Percentiles rank a stretch among this genome's conserved stretches.
Evolutionary conservation across 495 filamentous ascomycete genomes (phyloP).

Genomic region (Aspergillus bertholletiae): DNA sequence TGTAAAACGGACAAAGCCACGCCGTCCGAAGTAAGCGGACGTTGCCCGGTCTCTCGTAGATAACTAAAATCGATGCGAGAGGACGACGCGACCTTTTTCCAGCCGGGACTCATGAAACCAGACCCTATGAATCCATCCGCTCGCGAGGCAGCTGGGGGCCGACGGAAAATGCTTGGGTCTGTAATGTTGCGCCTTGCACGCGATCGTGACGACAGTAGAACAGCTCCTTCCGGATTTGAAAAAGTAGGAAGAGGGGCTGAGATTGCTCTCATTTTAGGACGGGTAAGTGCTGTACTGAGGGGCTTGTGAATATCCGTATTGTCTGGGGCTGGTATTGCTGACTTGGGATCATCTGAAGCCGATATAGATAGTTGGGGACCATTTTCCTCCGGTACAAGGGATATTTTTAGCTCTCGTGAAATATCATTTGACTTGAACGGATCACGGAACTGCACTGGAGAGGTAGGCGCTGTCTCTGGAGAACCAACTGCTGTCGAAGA

Average conservation of each 20-base stretch:
- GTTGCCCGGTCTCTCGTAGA: conserved; percentile 10
- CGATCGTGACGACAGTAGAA: conserved; percentile 18
- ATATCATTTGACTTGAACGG: conserved; percentile 25
- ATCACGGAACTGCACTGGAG: conserved; percentile 32
- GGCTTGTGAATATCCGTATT: conserved; percentile 17
- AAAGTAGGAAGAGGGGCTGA: conserved; percentile 27
- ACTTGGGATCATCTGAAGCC: conserved; percentile 24
- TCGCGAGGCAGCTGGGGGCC: conserved; percentile 24
- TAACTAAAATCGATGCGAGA: conserved; percentile 16
- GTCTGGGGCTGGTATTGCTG: conserved; percentile 13
- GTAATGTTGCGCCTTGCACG: conserved; percentile 40
- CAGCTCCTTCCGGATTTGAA: conserved; percentile 21
- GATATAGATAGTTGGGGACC: conserved; percentile 20
- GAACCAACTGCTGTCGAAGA: conserved; percentile 1
- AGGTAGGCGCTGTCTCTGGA: conserved; percentile 4
- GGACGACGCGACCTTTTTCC: conserved; percentile 17
- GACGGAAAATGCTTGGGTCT: conserved; percentile 36
- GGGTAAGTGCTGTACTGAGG: conserved; percentile 27
- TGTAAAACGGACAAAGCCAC: conserved; percentile 26
- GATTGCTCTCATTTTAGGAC: conserved; percentile 35
- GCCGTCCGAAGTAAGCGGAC: conserved; percentile 29
- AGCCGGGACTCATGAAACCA: conserved; percentile 9
- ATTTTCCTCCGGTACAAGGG: conserved; percentile 6
- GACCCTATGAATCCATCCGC: conserved; percentile 13
- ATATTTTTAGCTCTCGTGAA: conserved; percentile 3